phyloP scores from a whole-genome alignment of 2,329 filamentous ascomycete genomes.

The Domatiomyces globalis region DNA sequence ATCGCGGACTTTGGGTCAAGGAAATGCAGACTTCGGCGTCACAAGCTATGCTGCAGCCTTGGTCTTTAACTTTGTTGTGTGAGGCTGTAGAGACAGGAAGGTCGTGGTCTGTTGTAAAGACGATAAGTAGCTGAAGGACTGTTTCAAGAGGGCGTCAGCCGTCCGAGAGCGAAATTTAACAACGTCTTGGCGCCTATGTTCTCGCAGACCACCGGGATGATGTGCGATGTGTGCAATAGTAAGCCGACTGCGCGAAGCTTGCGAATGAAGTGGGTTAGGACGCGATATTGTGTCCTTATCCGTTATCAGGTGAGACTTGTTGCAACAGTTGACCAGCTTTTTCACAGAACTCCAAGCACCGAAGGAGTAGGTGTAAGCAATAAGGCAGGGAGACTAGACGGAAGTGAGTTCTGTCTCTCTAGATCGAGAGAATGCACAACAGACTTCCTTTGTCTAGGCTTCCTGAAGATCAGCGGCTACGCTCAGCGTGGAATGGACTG shows the following conservation, averaged over 20 bases:
- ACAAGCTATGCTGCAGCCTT: not conserved
- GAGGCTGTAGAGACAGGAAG: slow-evolving; percentile 1
- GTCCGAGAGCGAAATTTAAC: no score
- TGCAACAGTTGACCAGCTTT: no score
- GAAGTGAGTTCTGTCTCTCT: not conserved
- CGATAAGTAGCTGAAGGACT: not conserved
- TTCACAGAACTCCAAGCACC: no score
- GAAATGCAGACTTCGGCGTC: slow-evolving; percentile 1
- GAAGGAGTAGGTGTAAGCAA: not conserved
- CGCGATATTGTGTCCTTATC: no score
- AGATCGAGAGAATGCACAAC: not conserved
- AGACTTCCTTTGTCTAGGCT: no score
- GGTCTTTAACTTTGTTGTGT: not conserved
- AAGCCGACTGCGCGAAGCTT: no score
- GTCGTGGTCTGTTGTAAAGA: not conserved
- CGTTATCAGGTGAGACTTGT: no score
- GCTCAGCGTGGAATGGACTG: not conserved
- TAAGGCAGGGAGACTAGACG: not conserved
- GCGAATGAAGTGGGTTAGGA: no score
- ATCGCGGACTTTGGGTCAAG: not conserved
- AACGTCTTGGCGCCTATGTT: no score
- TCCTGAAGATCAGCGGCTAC: no score
- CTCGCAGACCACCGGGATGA: no score
- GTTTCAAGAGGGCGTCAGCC: not conserved
- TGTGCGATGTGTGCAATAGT: no score